Evolutionary conservation across 805 yeast species (phyloP), one percentile per base, ranked within the genome.

Genomic region (Teunomyces gatunensis): DNA sequence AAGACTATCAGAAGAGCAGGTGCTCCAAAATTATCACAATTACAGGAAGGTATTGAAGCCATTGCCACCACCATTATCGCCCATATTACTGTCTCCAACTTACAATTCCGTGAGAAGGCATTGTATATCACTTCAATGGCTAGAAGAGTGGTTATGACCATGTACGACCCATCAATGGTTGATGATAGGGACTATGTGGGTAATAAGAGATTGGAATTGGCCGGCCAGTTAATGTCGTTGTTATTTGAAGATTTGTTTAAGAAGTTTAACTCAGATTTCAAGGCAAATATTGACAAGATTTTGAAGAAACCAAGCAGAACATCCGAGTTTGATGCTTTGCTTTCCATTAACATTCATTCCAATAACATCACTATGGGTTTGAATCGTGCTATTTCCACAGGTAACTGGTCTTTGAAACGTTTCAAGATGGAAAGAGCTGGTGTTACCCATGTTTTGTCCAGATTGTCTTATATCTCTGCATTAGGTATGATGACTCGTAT

Each of bases 341-440:
- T 92, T 51, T 87, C 89, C 48, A 89, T 94, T 62, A 87, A 89
- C 54, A 89, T 90, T 44, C 97, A 92, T 65, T 87, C 96, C 4
- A 88, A 88, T 59, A 90, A 91, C 61, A 91, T 94, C 55, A 89
- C 99, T 11, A 86, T 87, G 62, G 99, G 99, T 27, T 74, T 94
- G 67, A 91, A 90, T 64, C 80, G 98, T 60, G 97, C 99, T 39
- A 94, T 94, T 42, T 91, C 98, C 12, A 94, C 99, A 0, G 99
- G 99, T 57, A 94, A 94, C 67, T 94, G 99, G 99, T 89, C 97
- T 2, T 78, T 94, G 62, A 94, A 94, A 71, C 87, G 99, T 73
- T 94, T 94, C 77, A 92, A 91, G 84, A 94, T 94, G 99, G 99
- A 94, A 71, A 81, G 99, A 52, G 99, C 99, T 0, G 99, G 99